phyloP scores from a whole-genome alignment of 2,329 filamentous ascomycete species.

The Hortaea werneckii region DNA sequence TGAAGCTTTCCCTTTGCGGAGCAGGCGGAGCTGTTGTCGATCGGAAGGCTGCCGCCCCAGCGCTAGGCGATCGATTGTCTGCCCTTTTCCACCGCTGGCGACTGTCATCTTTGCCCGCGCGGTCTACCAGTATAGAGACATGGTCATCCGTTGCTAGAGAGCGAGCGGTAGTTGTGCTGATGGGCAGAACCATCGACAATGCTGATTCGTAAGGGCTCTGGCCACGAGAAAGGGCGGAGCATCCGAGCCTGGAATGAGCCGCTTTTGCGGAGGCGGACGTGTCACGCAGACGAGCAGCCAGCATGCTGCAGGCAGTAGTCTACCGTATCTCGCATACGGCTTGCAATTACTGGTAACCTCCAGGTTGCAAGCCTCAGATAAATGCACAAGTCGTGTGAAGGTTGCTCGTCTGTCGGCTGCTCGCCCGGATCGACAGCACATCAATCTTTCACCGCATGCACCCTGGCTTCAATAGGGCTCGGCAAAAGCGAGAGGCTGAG shows the following conservation, averaged over 20 bases:
- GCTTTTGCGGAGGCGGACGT: background rate
- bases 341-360: background rate
- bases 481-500: too few species aligned
- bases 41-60: background rate
- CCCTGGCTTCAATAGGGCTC: too few species aligned
- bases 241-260: background rate
- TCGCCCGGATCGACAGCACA: background rate
- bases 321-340: too few species aligned
- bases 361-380: background rate
- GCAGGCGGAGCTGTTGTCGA: background rate
- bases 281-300: too few species aligned
- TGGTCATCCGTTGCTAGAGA: background rate
- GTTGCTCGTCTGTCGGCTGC: background rate
- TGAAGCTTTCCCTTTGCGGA: background rate
- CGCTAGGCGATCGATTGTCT: background rate
- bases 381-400: background rate
- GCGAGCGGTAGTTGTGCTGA: background rate
- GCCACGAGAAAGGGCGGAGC: too few species aligned
- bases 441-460: background rate
- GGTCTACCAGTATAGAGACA: background rate
- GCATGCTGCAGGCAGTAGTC: too few species aligned
- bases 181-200: too few species aligned
- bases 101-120: background rate
- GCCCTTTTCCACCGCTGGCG: background rate
- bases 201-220: too few species aligned